Evolutionary conservation across 78 protist genomes (phyloP), one percentile per base, ranked within the genome.

Genomic region (Dictyostelium intermedium): DNA sequence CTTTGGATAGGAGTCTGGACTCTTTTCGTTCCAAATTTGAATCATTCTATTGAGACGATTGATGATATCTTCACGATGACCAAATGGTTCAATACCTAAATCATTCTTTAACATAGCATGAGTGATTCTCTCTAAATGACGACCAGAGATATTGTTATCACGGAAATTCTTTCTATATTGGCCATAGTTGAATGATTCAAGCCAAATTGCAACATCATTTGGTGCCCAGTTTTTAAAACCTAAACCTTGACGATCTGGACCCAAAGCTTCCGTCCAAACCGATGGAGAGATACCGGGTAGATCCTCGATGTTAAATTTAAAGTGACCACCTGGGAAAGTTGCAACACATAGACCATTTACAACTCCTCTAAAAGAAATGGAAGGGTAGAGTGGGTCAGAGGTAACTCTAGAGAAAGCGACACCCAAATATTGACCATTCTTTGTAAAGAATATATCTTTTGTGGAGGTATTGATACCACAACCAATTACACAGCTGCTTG

Each of bases 131-230:
- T 10, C 45, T 14, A 87, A 66, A 79, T 87, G 93, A 79, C 93
- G 84, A 30, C 93, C 93, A 79, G 78, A 53, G 43, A 87, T 87
- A 79, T 76, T 87, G 27, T 87, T 77, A 10, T 87, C 93, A 27
- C 85, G 27, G 60, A 87, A 87, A 32, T 87, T 87, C 93, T 87
- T 87, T 76, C 73, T 39, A 32, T 87, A 87, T 35, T 87, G 93
- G 13, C 85, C 80, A 66, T 87, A 87, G 37, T 83, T 83, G 35
- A 87, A 78, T 1, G 85, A 23, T 79, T 87, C 93, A 5, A 87
- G 43, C 93, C 93, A 87, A n/a, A 87, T 43, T 1, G 73, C 84
- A 5, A 87, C 93, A 30, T 87, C 93, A 11, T 87, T 87, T 20
- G 85, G 70, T 13, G 85, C 78, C 93, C 93, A 87, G 18, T 50